Conservation (phyloP, 345 rosid species). For the Rhodamnia argentea region DNA sequence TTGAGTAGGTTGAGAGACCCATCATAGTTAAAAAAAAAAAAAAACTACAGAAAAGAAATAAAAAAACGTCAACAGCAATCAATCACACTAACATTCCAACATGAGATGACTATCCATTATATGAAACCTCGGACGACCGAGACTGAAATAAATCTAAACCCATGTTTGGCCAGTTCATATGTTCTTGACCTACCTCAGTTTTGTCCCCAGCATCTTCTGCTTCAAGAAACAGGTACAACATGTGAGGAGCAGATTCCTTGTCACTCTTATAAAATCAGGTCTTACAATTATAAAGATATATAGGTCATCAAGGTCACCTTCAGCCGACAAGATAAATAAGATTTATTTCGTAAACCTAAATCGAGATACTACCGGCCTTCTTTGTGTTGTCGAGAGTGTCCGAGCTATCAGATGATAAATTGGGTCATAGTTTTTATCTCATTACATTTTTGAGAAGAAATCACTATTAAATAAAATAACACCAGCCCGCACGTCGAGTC, state of each 20-base stretch:
- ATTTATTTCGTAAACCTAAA: background rate
- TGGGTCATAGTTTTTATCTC: background rate
- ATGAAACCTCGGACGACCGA: background rate
- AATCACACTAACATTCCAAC: background rate
- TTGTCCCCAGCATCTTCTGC: background rate
- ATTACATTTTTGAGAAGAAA: background rate
- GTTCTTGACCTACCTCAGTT: background rate
- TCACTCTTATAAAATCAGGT: background rate
- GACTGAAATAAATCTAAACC: background rate
- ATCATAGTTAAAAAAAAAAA: background rate
- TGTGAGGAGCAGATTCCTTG: background rate
- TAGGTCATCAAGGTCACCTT: background rate
- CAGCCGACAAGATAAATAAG: background rate
- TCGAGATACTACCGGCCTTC: background rate
- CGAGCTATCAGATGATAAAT: background rate
- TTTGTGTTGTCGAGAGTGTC: background rate
- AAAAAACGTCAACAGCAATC: background rate
- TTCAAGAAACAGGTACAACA: background rate
- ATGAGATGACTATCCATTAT: background rate
- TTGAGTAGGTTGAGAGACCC: background rate
- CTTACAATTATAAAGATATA: too few species aligned
- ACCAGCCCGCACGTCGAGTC: too few species aligned
- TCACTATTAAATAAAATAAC: too few species aligned
- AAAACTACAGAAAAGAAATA: background rate
- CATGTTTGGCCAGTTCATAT: background rate